phyloP scores from a whole-genome alignment of 306 rosid genomes.

The Neltuma alba region DNA sequence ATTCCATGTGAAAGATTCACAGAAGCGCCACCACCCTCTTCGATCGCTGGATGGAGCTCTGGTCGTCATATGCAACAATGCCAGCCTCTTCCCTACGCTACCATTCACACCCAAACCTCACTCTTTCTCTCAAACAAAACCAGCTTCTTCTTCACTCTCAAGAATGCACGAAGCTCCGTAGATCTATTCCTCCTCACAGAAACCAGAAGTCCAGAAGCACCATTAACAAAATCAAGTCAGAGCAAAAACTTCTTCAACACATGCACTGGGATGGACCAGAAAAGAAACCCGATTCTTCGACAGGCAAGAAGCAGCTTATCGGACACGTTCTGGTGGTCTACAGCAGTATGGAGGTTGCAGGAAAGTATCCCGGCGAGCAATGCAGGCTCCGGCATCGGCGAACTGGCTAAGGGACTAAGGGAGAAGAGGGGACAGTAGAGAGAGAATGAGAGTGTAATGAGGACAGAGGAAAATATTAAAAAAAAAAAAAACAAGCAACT shows the following conservation, averaged over 20 bases:
- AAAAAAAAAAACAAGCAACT: constrained; percentile 18
- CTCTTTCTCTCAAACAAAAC: constrained; percentile 24
- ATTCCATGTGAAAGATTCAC: constrained; percentile 85
- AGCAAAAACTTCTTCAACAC: constrained; percentile 38
- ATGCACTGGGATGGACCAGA: constrained; percentile 28
- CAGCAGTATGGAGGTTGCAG: background rate
- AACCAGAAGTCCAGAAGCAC: constrained; percentile 44
- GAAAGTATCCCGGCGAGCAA: constrained; percentile 27
- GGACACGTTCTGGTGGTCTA: constrained; percentile 4
- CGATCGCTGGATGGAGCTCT: constrained; percentile 80
- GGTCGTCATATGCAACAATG: constrained; percentile 82
- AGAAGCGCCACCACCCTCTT: constrained; percentile 91
- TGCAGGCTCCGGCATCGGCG: constrained; percentile 36
- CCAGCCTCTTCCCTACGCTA: constrained; percentile 60
- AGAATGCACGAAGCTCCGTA: constrained; percentile 38
- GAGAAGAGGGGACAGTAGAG: constrained; percentile 47
- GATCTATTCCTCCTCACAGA: constrained; percentile 52
- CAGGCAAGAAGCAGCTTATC: constrained; percentile 13
- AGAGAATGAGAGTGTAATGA: constrained; percentile 55
- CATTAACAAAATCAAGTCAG: constrained; percentile 50
- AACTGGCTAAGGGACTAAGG: no score
- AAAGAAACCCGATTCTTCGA: constrained; percentile 22
- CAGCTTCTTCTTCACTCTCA: constrained; percentile 34
- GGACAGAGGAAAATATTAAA: constrained; percentile 29
- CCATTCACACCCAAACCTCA: constrained; percentile 65